These are phyloP conservation scores for Mytilinidion resinicola DNA, from an alignment of 495 filamentous ascomycete genomes.

Conservation along the genomic window DNA sequence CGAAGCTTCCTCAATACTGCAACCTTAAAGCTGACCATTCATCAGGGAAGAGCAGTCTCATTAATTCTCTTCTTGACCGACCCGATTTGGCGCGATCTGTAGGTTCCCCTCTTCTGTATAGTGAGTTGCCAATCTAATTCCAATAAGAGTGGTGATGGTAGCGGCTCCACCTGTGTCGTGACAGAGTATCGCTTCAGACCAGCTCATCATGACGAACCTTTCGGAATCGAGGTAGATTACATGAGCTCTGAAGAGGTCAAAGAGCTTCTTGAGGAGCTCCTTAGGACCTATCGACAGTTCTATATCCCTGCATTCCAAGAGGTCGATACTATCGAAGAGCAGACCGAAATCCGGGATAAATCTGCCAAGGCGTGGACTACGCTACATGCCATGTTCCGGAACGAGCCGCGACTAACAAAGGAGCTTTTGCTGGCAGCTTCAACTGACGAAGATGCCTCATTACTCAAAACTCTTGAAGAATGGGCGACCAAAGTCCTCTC, in stretches of 20 bases:
- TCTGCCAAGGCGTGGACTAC: slow-evolving; percentile 17
- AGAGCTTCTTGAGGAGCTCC: slow-evolving; percentile 17
- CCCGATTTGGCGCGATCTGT: slow-evolving; percentile 8
- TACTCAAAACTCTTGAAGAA: slow-evolving; percentile 4
- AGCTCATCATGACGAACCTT: slow-evolving; percentile 17
- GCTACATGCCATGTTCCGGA: slow-evolving; percentile 13
- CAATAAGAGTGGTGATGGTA: neutral
- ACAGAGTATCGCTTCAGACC: slow-evolving; percentile 16
- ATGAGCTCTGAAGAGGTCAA: slow-evolving; percentile 18
- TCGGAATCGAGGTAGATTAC: slow-evolving; percentile 17
- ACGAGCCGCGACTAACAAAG: slow-evolving; percentile 8
- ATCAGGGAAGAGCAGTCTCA: slow-evolving; percentile 19
- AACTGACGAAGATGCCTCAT: neutral
- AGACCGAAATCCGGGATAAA: slow-evolving; percentile 3
- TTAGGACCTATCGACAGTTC: slow-evolving; percentile 8
- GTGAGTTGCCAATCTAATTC: neutral
- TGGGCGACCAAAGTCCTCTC: slow-evolving; percentile 7
- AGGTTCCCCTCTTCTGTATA: neutral
- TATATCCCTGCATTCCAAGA: slow-evolving; percentile 12
- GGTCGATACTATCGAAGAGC: slow-evolving; percentile 6
- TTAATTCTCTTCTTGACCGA: slow-evolving; percentile 22
- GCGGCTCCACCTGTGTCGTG: slow-evolving; percentile 3
- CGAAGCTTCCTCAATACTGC: neutral
- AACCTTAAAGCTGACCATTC: neutral
- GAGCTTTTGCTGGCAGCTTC: slow-evolving; percentile 4